Conservation (phyloP, 805 yeast species). For the Metschnikowia borealis region DNA sequence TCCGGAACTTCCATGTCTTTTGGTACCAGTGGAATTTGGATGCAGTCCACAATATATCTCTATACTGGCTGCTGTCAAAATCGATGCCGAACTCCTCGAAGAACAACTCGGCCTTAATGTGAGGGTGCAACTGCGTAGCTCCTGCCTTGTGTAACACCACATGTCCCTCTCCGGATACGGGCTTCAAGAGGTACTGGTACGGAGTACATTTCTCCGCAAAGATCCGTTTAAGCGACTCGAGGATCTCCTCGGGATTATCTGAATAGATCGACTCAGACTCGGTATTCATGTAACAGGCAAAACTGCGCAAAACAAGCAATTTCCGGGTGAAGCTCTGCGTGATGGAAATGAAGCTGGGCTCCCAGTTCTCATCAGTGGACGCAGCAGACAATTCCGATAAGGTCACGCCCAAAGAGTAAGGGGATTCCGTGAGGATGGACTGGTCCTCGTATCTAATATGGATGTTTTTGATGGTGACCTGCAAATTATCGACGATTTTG, state of each 20-base stretch:
- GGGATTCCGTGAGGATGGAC: conserved; percentile 61
- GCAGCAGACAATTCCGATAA: conserved; percentile 86
- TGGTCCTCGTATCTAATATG: conserved; percentile 90
- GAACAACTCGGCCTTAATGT: conserved; percentile 65
- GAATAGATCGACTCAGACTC: conserved; percentile 47
- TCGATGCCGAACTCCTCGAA: conserved; percentile 89
- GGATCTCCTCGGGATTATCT: conserved; percentile 46
- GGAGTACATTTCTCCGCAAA: conserved; percentile 28
- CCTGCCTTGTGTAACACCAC: conserved; percentile 77
- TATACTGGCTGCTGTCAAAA: conserved; percentile 79
- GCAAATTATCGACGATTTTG: conserved; percentile 89
- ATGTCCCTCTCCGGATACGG: conserved; percentile 86
- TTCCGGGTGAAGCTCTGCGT: conserved; percentile 67
- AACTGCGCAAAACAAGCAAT: conserved; percentile 64
- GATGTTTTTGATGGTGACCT: conserved; percentile 83
- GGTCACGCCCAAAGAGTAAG: conserved; percentile 80
- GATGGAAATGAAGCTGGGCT: conserved; percentile 76
- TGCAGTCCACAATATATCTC: conserved; percentile 74
- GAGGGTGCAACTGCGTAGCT: conserved; percentile 63
- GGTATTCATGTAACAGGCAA: conserved; percentile 84
- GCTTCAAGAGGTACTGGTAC: conserved; percentile 64
- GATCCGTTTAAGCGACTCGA: conserved; percentile 45
- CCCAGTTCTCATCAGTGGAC: conserved; percentile 82
- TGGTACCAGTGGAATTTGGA: conserved; percentile 76
- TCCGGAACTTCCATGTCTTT: conserved; percentile 71